Base-by-base conservation (phyloP, 2,329 filamentous ascomycete genomes). In the Diplocarpon mali region DNA sequence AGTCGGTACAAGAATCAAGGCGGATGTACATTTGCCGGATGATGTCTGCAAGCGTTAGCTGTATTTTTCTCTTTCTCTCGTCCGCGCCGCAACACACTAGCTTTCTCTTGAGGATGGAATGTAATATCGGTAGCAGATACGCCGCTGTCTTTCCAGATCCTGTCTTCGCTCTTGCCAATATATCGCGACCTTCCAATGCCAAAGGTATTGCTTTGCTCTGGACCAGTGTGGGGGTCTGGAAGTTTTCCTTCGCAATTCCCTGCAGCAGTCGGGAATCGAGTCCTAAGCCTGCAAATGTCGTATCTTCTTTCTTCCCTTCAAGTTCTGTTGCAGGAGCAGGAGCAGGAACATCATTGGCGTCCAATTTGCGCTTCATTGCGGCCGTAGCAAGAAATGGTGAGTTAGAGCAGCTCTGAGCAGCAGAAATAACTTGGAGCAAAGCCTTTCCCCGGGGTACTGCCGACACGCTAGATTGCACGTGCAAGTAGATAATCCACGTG, bases 101-200 rank as follows among this genome's bases (percentile, higher is more conserved):
- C 66, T 95, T 95, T 53, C 78, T 77, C 61, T 83, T 85, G 45
- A 98, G 68, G 50, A 95, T 85, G 30, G 77, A 76, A 55, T 95
- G 84, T 13, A 98, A 67, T n/a, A 95, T 74, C 1, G 92, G 92
- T 35, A 98, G 72, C 6, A 95, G 70, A 62, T 96, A 96, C 40
- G 92, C 90, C n/a, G 87, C 87, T 10, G 92, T 98, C 72, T 98
- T 98, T 55, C 92, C 92, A 3, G 89, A 95, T 11, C 92, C 92
- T 5, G 92, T 96, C 65, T 90, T 93, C 31, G 90, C 87, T 60
- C 90, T 88, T 44, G 88, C 89, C 32, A 96, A 71, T 38, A 98
- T 80, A 70, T 96, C 88, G 59, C 86, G 82, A 11, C 92, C 90
- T 52, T 88, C 79, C 14, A 96, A 70, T 16, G 86, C 87, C 31